phyloP scores from a whole-genome alignment of 805 yeast genomes.

The Ogataea polymorpha region DNA sequence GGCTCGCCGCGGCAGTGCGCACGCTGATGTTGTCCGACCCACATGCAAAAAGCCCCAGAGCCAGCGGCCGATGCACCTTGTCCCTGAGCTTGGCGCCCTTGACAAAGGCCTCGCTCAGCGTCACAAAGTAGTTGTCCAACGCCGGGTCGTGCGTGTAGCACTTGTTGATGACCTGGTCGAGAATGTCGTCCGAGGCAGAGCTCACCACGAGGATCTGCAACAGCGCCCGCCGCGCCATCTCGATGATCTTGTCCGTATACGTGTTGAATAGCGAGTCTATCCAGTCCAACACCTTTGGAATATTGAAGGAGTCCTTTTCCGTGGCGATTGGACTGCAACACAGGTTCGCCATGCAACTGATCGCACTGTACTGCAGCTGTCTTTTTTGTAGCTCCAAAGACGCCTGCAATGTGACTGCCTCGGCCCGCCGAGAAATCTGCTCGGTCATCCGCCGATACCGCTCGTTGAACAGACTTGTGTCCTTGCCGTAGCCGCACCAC shows the following conservation, averaged over 20 bases:
- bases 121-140: conserved; percentile 66
- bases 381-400: conserved; percentile 77
- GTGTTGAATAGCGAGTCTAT: conserved; percentile 66
- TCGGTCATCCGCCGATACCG: conserved; percentile 60
- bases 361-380: conserved; percentile 64
- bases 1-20: conserved; percentile 66
- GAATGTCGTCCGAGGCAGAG: conserved; percentile 47
- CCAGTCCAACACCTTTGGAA: conserved; percentile 71
- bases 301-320: conserved; percentile 58
- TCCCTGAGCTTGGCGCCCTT: conserved; percentile 46
- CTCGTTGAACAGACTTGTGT: conserved; percentile 55
- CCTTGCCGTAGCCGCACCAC: conserved; percentile 92
- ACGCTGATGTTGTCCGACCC: conserved; percentile 71
- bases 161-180: conserved; percentile 60
- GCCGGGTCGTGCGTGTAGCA: conserved; percentile 62
- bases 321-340: conserved; percentile 71
- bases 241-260: conserved; percentile 53
- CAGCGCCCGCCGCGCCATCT: conserved; percentile 68
- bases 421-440: conserved; percentile 35
- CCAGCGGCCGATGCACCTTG: conserved; percentile 63
- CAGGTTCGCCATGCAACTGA: conserved; percentile 81
- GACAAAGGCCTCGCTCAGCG: conserved; percentile 63
- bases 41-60: conserved; percentile 73
- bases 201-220: conserved; percentile 63
- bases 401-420: conserved; percentile 55